Base-by-base conservation (phyloP, 2,329 filamentous ascomycete genomes). In the Aspergillus tubingensis region DNA sequence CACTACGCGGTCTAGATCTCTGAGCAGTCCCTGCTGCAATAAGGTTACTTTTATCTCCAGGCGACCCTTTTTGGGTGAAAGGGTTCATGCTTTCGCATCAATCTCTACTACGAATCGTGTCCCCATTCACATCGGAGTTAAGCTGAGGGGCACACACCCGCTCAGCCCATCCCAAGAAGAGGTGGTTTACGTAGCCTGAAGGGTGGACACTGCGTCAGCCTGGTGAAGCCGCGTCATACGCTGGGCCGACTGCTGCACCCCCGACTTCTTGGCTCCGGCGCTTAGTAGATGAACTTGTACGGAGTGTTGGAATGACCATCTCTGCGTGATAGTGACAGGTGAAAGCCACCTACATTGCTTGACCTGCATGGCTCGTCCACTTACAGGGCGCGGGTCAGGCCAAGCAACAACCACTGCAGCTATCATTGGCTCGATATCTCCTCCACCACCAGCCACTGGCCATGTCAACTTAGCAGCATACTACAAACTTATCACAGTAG, bases 241-340 rank as follows among this genome's bases (percentile, higher is more conserved):
- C 47, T 30, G 47, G 11, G 25, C 47, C 47, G 47, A 25, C 47
- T 43, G 39, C 44, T 49, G 44, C 44, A 49, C 19, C 23, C n/a
- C 51, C 53, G 53, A 47, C 53, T 55, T 55, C 53, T 55, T 55
- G 53, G 53, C 53, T 55, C n/a, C 27, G 39, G 39, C 39, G 53
- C 53, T 55, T 55, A 25, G 25, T 32, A 19, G 39, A 43, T 8
- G 36, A 13, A 15, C 1, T 36, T 36, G 32, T 36, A 36, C 2
- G 10, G 11, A 36, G 25, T 41, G 38, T n/a, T 15, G 19, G 25
- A 11, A n/a, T n/a, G 25, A 27, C 21, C 2, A n/a, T 32, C n/a
- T 19, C 21, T 4, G 44, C 47, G 25, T 49, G 25, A 49, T 30
- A 30, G 25, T 49, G 25, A 30, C 47, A 44, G 17, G 21, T 44